These are phyloP conservation scores for Fusarium torreyae DNA, from an alignment of 2,329 filamentous ascomycete genomes.

Conservation along the genomic window DNA sequence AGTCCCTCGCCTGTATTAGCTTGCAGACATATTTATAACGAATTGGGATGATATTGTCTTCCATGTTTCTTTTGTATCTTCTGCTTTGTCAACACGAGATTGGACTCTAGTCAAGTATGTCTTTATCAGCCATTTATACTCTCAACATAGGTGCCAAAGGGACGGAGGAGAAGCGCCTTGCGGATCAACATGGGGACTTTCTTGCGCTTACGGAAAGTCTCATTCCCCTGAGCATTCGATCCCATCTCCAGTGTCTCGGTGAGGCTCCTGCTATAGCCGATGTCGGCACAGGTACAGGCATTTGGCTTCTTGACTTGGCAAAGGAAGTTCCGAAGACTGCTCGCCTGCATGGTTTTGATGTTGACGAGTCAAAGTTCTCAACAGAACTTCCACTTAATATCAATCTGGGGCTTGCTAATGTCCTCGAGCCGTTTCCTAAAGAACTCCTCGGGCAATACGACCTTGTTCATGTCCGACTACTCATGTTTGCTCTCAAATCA, in stretches of 20 bases:
- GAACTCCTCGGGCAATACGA: conserved; percentile 28
- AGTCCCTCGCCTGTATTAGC: no score
- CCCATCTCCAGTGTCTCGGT: background rate
- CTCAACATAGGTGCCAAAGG: no score
- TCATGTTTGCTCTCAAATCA: conserved; percentile 22
- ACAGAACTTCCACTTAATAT: conserved; percentile 29
- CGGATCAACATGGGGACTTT: no score
- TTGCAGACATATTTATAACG: no score
- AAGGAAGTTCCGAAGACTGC: conserved; percentile 15
- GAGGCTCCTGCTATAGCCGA: conserved; percentile 22
- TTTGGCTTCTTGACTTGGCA: conserved; percentile 44
- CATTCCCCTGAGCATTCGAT: background rate
- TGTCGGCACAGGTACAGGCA: conserved; percentile 37
- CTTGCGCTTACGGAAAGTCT: background rate
- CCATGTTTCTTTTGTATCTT: no score
- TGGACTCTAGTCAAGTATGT: no score
- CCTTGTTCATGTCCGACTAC: conserved; percentile 32
- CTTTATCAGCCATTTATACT: no score
- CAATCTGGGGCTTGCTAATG: conserved; percentile 15
- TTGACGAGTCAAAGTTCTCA: conserved; percentile 39
- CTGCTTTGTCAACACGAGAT: no score
- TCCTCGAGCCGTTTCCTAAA: conserved; percentile 25
- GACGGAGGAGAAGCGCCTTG: no score
- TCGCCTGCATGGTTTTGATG: conserved; percentile 36
- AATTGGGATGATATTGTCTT: no score